Evolutionary conservation across 768 basidiomycete genomes (phyloP).

Genomic region (Mycena chlorophos): DNA sequence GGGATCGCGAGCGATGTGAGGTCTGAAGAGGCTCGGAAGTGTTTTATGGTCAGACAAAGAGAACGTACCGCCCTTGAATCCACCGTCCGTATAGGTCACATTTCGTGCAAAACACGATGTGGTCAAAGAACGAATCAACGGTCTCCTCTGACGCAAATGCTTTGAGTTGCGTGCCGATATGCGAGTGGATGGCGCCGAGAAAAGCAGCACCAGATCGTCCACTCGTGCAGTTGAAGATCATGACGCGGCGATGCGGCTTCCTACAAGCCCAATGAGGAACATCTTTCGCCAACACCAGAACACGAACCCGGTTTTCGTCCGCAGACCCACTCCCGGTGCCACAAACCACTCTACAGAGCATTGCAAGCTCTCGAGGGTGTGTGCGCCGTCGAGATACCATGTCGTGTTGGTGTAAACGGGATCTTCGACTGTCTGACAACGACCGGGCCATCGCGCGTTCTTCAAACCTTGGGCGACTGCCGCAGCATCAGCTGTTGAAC

Average conservation of each 20-base stretch:
- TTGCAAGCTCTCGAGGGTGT: constrained; percentile 86
- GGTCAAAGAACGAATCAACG: constrained; percentile 62
- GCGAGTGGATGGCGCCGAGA: constrained; percentile 58
- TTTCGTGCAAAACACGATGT: constrained; percentile 95
- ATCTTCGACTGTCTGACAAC: constrained; percentile 84
- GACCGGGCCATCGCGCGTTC: constrained; percentile 85
- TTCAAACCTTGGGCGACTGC: constrained; percentile 63
- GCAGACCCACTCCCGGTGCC: constrained; percentile 53
- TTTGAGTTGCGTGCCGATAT: constrained; percentile 49
- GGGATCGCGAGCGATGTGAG: constrained; percentile 69
- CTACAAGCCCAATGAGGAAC: constrained; percentile 17
- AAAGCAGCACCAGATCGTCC: constrained; percentile 82
- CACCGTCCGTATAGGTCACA: constrained; percentile 88
- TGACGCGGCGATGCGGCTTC: constrained; percentile 46
- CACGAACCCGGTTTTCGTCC: constrained; percentile 23
- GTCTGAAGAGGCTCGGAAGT: constrained; percentile 48
- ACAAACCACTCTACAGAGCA: constrained; percentile 91
- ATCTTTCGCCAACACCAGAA: neutral
- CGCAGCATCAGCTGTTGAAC: constrained; percentile 23
- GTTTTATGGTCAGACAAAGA: neutral
- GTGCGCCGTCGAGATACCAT: constrained; percentile 96
- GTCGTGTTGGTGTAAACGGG: constrained; percentile 50
- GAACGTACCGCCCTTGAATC: constrained; percentile 80
- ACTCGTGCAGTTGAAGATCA: constrained; percentile 94
- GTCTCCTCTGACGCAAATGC: constrained; percentile 39